Conservation (phyloP, 1,139 yeast genomes). For the Candida anutae region DNA sequence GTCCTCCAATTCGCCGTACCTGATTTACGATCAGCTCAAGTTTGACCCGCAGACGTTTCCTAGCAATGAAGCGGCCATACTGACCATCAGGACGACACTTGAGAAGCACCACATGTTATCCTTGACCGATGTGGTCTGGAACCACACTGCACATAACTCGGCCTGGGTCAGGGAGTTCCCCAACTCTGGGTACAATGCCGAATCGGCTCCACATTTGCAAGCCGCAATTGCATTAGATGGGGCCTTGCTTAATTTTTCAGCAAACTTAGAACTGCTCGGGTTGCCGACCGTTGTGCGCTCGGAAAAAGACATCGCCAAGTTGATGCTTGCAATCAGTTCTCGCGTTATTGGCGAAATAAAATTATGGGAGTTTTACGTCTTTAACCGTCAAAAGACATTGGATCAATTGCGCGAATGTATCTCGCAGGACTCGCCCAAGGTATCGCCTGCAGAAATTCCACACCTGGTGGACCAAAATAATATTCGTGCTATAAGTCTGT, state of each 20-base stretch:
- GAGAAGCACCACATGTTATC: conserved; percentile 56
- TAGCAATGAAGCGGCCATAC: conserved; percentile 23
- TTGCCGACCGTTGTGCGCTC: conserved; percentile 49
- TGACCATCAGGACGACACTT: conserved; percentile 33
- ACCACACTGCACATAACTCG: conserved; percentile 91
- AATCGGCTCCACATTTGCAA: conserved; percentile 82
- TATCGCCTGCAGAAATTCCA: conserved; percentile 25
- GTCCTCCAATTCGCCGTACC: conserved; percentile 83
- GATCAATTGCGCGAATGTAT: conserved; percentile 32
- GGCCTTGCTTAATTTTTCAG: conserved; percentile 57
- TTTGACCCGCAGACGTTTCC: conserved; percentile 66
- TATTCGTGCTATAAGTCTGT: conserved; percentile 42
- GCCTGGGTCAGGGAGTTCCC: conserved; percentile 80
- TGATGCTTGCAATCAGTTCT: conserved; percentile 59
- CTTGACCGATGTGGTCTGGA: conserved; percentile 87
- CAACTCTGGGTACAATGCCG: conserved; percentile 78
- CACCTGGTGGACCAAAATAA: conserved; percentile 21
- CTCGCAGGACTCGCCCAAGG: conserved; percentile 14
- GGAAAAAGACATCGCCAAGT: conserved; percentile 45
- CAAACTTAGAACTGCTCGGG: conserved; percentile 43
- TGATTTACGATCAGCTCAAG: conserved; percentile 74
- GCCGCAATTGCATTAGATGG: conserved; percentile 82
- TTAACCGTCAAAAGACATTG: conserved; percentile 41
- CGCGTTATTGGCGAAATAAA: conserved; percentile 61
- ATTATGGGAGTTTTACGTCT: conserved; percentile 85